Base-by-base conservation (phyloP, 371 early-diverging fungal species). In the Globomyces sp. region DNA sequence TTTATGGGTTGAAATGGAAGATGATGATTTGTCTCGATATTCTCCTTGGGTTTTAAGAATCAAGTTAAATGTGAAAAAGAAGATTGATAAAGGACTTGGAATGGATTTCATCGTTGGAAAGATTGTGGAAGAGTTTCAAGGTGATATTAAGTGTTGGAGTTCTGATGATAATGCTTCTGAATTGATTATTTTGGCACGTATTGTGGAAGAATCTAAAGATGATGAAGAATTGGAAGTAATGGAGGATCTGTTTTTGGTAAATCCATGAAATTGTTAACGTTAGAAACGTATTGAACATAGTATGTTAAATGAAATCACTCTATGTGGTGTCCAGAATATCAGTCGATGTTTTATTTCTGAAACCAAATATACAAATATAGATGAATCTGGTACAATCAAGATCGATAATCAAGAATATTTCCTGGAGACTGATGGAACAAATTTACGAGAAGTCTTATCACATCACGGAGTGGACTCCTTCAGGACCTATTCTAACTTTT, bases 1-100 rank as follows among this genome's bases (percentile, higher is more conserved):
- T 63, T 84, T 91, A 10, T 96, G 93, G 84, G 92, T 88, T 71
- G 90, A 90, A 64, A 86, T 96, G 75, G 94, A 91, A 64, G 91
- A 91, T 55, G 84, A 85, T 40, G 78, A 79, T 63, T 66, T 68
- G 4, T 75, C 86, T 1, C 77, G 83, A 59, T 89, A 89, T 24
- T 94, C 95, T 2, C 96, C 94, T 4, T 99, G 99, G 98, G 82
- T 99, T 59, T 85, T 99, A 44, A 91, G 99, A 75, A 83, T 99
- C 64, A 88, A 88, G 70, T 78, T 99, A 53, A 86, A 93, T 79
- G 88, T 89, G 77, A 69, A 78, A 68, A 84, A 82, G 70, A 91
- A 90, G 87, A 83, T 97, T 79, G 94, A 94, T 77, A 95, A 94
- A 77, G 87, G 88, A 58, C 73, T 99, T n/a, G 84, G 86, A n/a